phyloP scores from a whole-genome alignment of 768 basidiomycete genomes.

The Pisolithus marmoratus region DNA sequence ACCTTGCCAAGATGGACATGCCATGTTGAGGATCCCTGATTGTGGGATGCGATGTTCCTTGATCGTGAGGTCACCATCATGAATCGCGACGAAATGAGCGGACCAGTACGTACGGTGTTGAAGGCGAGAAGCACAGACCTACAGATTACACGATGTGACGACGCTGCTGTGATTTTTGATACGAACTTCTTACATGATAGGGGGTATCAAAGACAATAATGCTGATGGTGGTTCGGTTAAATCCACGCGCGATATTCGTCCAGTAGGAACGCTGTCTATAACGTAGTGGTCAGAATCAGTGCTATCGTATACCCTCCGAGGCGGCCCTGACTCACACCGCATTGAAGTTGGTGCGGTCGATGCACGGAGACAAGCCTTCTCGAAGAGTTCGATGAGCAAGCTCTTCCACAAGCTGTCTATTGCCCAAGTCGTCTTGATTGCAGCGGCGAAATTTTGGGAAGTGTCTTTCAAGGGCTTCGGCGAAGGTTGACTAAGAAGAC shows the following conservation, averaged over 20 bases:
- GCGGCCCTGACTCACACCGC: constrained; percentile 40
- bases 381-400: constrained; percentile 46
- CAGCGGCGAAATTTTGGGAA: constrained; percentile 63
- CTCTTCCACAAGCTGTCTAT: constrained; percentile 57
- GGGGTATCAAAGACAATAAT: constrained; percentile 76
- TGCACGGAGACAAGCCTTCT: constrained; percentile 65
- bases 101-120: constrained; percentile 44
- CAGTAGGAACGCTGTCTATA: constrained; percentile 66
- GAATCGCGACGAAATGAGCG: constrained; percentile 1
- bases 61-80: constrained; percentile 12
- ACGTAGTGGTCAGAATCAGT: neutral
- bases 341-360: constrained; percentile 77
- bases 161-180: neutral
- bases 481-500: constrained; percentile 53
- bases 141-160: constrained; percentile 15
- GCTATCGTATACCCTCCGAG: neutral
- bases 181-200: constrained; percentile 50
- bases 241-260: constrained; percentile 66
- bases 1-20: constrained; percentile 55
- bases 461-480: constrained; percentile 56
- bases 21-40: constrained; percentile 59
- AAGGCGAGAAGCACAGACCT: constrained; percentile 63
- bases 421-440: constrained; percentile 77
- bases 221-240: constrained; percentile 59
- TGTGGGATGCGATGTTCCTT: constrained; percentile 73